Conservation (phyloP, 2,329 filamentous ascomycete species). For the Elsinoe australis region DNA sequence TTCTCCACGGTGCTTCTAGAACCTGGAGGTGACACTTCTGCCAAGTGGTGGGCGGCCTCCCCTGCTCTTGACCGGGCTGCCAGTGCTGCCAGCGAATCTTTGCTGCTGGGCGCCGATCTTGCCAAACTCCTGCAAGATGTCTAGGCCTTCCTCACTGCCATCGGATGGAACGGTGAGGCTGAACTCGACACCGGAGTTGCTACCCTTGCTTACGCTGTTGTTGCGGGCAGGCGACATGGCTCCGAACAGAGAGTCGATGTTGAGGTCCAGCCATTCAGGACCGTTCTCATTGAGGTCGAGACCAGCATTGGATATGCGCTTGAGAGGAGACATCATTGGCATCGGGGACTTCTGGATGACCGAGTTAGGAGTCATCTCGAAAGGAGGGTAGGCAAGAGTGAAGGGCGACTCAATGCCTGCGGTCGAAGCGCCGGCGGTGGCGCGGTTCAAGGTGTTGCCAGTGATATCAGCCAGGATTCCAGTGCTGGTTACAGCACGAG, state of each 20-base stretch:
- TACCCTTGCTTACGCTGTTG: constrained; percentile 18
- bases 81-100: constrained; percentile 11
- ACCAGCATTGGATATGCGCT: constrained; percentile 16
- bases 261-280: constrained; percentile 22
- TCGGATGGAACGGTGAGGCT: constrained; percentile 51
- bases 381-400: constrained; percentile 10
- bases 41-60: constrained; percentile 18
- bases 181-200: constrained; percentile 47
- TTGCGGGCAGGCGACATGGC: constrained; percentile 22
- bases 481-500: constrained; percentile 55
- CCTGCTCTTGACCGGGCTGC: constrained; percentile 19
- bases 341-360: constrained; percentile 3
- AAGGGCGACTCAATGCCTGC: constrained; percentile 17
- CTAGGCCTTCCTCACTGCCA: constrained; percentile 53
- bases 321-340: constrained; percentile 4
- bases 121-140: constrained; percentile 68
- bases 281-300: constrained; percentile 14
- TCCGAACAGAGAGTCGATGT: constrained; percentile 22
- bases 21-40: constrained; percentile 21
- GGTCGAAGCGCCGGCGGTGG: constrained; percentile 12
- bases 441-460: constrained; percentile 36
- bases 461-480: constrained; percentile 56
- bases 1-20: constrained; percentile 12
- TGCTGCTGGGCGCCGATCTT: constrained; percentile 52
- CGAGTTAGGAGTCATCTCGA: constrained; percentile 14